These are phyloP conservation scores for Solanum ossicruentum DNA, from an alignment of 257 asterid genomes.

Conservation along the genomic window DNA sequence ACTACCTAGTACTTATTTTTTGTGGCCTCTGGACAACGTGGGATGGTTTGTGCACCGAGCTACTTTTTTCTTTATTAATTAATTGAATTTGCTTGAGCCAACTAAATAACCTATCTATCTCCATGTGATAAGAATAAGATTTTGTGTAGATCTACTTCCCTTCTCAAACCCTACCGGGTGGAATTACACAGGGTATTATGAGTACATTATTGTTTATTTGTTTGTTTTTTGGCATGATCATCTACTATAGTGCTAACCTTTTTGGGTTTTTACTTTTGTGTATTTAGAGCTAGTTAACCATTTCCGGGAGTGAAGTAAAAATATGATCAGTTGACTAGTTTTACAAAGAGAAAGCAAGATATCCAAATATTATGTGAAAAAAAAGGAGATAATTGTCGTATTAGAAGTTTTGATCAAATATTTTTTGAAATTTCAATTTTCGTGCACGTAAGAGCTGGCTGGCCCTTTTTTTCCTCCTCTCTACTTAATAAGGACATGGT, in stretches of 20 bases:
- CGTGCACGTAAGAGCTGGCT: neutral
- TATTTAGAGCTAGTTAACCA: neutral
- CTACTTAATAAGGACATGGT: neutral
- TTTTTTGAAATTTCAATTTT: neutral
- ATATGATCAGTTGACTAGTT: neutral
- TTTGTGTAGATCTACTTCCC: fast-evolving
- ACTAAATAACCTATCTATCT: neutral
- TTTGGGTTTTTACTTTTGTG: neutral
- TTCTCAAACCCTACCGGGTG: neutral
- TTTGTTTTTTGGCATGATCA: neutral
- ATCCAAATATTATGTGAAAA: neutral
- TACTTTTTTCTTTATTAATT: neutral
- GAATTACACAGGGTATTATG: fast-evolving
- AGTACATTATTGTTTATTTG: neutral
- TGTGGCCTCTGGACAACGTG: neutral
- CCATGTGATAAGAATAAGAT: neutral
- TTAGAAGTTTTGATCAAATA: neutral
- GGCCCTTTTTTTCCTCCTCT: neutral
- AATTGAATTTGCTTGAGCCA: neutral
- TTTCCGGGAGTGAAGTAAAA: neutral
- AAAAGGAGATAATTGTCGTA: no score
- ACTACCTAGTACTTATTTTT: neutral
- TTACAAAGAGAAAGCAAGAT: neutral
- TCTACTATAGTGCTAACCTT: neutral
- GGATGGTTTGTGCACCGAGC: neutral